Evolutionary conservation across 441 rosid species (phyloP), one percentile per base, ranked within the genome.

Genomic region (Pelargonium exstipulatum): DNA sequence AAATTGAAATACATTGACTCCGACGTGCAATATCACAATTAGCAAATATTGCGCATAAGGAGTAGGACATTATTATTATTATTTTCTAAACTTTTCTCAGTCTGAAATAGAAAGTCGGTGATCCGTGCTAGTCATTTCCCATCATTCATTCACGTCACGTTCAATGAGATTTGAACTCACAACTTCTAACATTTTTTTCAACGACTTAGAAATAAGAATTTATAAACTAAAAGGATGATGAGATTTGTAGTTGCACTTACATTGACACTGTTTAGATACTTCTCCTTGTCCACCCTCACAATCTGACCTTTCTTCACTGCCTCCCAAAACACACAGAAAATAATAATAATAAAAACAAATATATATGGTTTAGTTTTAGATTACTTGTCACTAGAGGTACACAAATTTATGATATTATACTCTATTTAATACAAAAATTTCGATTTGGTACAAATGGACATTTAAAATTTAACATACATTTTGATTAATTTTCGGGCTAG

Each of bases 251-350:
- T 6, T 24, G 65, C 58, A 65, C 79, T 66, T 80, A 89, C 97
- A 78, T 92, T 90, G 51, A 92, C 40, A 70, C 98, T 90, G 68
- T 85, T 85, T 18, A 93, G 96, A 74, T 92, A 90, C 86, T 90
- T 90, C 57, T 90, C 95, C 76, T 90, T 93, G 14, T 90, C 96
- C 69, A 93, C 98, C 69, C 92, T 89, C 77, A 90, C 98, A 65
- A 93, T 89, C 85, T 93, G 97, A 8, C 98, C 98, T 78, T 93
- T 93, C 87, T 89, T 93, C 97, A 93, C 94, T 92, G 94, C 76
- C 75, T 6, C 10, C 8, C 74, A 80, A 45, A 73, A 9, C 60
- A n/a, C 24, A 18, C 2, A 3, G 1, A 55, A 63, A 5, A 3
- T 67, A 18, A 73, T 60, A 62, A 69, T 1, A 66, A 62, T 0